These are phyloP conservation scores for Leishmania major DNA, from an alignment of 208 protist genomes.

Conservation along the genomic window DNA sequence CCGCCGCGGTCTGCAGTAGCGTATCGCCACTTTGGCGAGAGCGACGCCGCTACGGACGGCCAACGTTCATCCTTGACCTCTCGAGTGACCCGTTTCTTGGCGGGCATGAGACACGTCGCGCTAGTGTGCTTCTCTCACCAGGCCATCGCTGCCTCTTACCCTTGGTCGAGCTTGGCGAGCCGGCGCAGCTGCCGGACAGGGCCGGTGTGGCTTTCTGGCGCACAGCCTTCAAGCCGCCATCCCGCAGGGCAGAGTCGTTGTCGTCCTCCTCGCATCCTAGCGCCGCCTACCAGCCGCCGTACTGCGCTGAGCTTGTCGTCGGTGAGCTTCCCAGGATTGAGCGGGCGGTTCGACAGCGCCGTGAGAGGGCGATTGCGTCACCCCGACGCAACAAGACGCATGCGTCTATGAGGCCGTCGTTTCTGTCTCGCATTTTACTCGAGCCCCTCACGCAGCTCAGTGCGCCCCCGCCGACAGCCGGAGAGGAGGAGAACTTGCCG, in stretches of 20 bases:
- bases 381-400: neutral
- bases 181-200: constrained; percentile 15
- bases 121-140: constrained; percentile 44
- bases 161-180: constrained; percentile 6
- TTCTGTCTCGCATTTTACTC: constrained; percentile 10
- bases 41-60: constrained; percentile 14
- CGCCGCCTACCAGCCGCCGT: constrained; percentile 18
- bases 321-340: constrained; percentile 48
- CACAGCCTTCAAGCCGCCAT: neutral
- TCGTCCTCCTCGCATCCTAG: neutral
- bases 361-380: neutral
- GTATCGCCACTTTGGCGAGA: constrained; percentile 12
- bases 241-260: neutral
- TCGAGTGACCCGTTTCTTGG: constrained; percentile 36
- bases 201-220: constrained; percentile 33
- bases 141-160: constrained; percentile 43
- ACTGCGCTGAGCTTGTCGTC: constrained; percentile 56
- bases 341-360: constrained; percentile 13
- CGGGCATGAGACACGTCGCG: constrained; percentile 24
- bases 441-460: neutral
- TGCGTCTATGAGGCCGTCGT: neutral
- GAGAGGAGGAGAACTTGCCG: neutral
- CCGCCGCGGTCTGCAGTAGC: neutral
- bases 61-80: constrained; percentile 35
- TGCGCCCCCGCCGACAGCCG: neutral